Evolutionary conservation across 2,329 filamentous ascomycete species (phyloP).

Genomic region (Basipetospora chlamydospora): DNA sequence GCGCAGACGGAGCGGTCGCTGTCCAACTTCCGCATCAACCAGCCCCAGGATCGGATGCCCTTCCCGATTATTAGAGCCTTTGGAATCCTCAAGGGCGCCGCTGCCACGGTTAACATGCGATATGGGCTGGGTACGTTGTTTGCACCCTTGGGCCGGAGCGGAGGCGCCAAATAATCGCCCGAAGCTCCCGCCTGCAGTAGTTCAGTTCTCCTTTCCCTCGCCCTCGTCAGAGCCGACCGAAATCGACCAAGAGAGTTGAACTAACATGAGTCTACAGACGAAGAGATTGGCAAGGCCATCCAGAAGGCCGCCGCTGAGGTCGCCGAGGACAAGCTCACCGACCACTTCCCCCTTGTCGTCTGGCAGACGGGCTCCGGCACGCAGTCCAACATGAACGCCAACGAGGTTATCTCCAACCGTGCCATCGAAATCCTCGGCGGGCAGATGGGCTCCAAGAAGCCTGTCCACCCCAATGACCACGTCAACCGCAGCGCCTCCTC

Average conservation of each 20-base stretch:
- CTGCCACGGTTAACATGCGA: constrained; percentile 88
- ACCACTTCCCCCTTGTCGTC: constrained; percentile 96
- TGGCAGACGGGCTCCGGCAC: constrained; percentile 99
- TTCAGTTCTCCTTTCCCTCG: no score
- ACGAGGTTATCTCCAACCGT: constrained; percentile 98
- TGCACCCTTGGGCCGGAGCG: no score
- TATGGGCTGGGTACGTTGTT: constrained; percentile 63
- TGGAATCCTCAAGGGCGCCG: constrained; percentile 92
- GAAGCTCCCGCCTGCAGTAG: no score
- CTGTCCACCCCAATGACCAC: constrained; percentile 97
- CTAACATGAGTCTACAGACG: constrained; percentile 40
- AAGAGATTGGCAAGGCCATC: constrained; percentile 81
- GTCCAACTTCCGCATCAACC: constrained; percentile 98
- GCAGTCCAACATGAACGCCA: constrained; percentile 99
- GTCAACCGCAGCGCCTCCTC: constrained; percentile 98
- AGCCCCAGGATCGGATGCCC: constrained; percentile 97
- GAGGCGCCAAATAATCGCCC: no score
- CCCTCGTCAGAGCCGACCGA: no score
- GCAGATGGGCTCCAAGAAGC: constrained; percentile 90
- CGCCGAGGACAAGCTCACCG: constrained; percentile 79
- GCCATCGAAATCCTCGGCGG: constrained; percentile 96
- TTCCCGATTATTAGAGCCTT: constrained; percentile 84
- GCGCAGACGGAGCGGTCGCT: constrained; percentile 93
- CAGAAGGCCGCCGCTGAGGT: constrained; percentile 91
- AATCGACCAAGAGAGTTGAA: no score